phyloP scores from a whole-genome alignment of 345 rosid species.

The Rhizophora mangle region DNA sequence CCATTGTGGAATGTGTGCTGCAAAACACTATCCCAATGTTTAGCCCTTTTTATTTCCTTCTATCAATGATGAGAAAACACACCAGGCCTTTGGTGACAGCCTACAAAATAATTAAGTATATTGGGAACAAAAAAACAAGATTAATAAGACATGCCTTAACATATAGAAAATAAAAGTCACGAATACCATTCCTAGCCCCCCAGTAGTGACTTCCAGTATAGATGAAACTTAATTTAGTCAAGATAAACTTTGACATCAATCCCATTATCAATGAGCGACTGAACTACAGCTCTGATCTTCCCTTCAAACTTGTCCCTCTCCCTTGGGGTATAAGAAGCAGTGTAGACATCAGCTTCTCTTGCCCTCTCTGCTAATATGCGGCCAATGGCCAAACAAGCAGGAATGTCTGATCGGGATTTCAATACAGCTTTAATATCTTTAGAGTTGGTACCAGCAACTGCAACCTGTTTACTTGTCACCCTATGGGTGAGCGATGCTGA shows the following conservation, averaged over 20 bases:
- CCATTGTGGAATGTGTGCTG: too few species aligned
- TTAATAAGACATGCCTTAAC: too few species aligned
- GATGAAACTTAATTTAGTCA: slow-evolving; percentile 33
- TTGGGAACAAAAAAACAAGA: too few species aligned
- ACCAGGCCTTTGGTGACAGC: too few species aligned
- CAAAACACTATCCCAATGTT: too few species aligned
- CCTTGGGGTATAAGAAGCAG: slow-evolving; percentile 79
- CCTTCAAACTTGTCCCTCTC: slow-evolving; percentile 96
- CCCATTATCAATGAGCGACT: slow-evolving; percentile 82
- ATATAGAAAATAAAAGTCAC: too few species aligned
- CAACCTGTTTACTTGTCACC: slow-evolving; percentile 87
- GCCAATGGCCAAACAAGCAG: slow-evolving; percentile 82
- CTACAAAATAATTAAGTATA: too few species aligned
- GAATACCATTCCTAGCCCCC: too few species aligned
- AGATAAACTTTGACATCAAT: slow-evolving; percentile 79
- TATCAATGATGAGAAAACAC: too few species aligned
- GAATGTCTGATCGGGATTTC: slow-evolving; percentile 79
- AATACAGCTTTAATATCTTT: slow-evolving; percentile 87
- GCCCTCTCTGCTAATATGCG: slow-evolving; percentile 76
- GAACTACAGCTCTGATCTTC: slow-evolving; percentile 88
- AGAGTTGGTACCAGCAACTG: slow-evolving; percentile 93
- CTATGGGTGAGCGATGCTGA: slow-evolving; percentile 90
- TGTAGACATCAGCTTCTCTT: slow-evolving; percentile 81
- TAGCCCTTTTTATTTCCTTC: too few species aligned
- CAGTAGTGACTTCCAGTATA: too few species aligned